Base-by-base conservation (phyloP, 179 eudicot genomes). In the Pouteria campechiana region DNA sequence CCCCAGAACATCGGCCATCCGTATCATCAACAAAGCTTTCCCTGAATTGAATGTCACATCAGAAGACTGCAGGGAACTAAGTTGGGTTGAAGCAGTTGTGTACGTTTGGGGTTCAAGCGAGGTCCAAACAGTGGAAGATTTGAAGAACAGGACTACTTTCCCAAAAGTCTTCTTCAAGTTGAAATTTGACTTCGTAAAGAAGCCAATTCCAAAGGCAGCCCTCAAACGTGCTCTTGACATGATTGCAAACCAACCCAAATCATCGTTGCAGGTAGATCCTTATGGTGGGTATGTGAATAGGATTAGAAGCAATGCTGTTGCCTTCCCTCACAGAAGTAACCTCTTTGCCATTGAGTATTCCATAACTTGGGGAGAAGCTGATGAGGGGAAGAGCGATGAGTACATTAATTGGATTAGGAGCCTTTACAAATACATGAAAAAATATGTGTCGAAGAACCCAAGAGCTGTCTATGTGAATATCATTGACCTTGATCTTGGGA, bases 241-340 rank as follows among this genome's bases (percentile, higher is more conserved):
- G 27, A 61, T 67, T 0, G 72, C 68, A 12, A 29, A 54, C 33
- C 77, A 80, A 52, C 78, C 89, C 11, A 80, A 67, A 35, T 80
- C 82, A 44, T 66, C 48, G 22, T 54, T 83, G 1, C 63, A 65
- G 4, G 37, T 80, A 32, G 94, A 83, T 41, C 90, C 90, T 4
- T 67, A 71, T 12, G 94, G 94, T 4, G 94, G 94, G 12, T 38
- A 52, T 8, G 74, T 83, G 94, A 41, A 64, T 8, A 60, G 54
- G 6, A 73, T 76, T 43, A 64, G 63, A 27, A 59, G 62, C 35
- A 66, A 69, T 8, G 67, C 82, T 13, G 71, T 76, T 38, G 46
- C 85, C 31, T 83, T 83, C 37, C 85, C 90, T 15, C 90, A 83
- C 46, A 61, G 90, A 16, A 89, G 82, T 0, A 79, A 80, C 40